Evolutionary conservation across 2,329 filamentous ascomycete species (phyloP).

Genomic region (Fusarium euwallaceae): DNA sequence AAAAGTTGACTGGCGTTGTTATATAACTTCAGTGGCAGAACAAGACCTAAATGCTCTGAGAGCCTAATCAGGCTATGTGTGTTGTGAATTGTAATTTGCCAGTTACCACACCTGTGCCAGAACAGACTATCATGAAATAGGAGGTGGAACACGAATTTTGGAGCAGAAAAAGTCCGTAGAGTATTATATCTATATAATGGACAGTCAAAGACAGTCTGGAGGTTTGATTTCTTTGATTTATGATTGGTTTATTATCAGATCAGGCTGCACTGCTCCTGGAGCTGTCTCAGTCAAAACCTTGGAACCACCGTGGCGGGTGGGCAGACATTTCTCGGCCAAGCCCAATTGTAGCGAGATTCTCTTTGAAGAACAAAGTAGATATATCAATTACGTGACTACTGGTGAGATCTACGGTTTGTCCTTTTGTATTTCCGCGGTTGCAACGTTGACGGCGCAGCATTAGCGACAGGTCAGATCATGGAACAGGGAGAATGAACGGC

Average conservation of each 20-base stretch:
- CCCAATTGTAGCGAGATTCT: neutral
- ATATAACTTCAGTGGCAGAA: neutral
- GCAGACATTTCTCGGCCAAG: neutral
- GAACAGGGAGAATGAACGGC: neutral
- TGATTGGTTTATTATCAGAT: conserved; percentile 2
- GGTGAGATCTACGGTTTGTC: neutral
- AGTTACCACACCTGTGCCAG: neutral
- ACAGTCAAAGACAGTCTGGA: neutral
- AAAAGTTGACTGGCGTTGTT: neutral
- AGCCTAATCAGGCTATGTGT: neutral
- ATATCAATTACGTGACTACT: neutral
- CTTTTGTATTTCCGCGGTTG: neutral
- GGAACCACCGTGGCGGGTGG: neutral
- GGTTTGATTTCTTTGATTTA: conserved; percentile 3
- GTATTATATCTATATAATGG: neutral
- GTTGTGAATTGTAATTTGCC: neutral
- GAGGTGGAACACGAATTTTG: neutral
- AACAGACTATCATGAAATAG: neutral
- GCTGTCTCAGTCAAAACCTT: neutral
- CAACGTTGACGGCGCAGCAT: neutral
- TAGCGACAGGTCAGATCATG: neutral
- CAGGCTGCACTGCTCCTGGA: neutral
- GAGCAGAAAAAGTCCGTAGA: neutral
- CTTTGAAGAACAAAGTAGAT: neutral
- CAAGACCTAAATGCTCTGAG: neutral